Evolutionary conservation across 192 early-diverging fungal genomes (phyloP).

Genomic region (Podochytrium sp.): DNA sequence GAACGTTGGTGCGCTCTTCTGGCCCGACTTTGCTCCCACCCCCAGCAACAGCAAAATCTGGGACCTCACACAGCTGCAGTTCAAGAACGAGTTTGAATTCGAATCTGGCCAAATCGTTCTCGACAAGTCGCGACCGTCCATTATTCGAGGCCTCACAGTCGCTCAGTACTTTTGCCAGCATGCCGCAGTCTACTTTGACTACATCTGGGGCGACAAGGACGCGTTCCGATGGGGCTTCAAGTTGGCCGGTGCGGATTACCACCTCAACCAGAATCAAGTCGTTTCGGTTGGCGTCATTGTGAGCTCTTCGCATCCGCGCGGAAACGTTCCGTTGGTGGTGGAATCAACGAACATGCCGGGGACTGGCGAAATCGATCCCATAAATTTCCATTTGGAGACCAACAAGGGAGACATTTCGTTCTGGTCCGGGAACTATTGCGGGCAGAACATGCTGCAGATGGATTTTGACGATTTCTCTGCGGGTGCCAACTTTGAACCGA

Average conservation of each 20-base stretch:
- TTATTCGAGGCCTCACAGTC: neutral
- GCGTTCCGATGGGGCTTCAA: conserved; percentile 39
- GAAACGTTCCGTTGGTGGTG: conserved; percentile 4
- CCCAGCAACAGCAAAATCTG: conserved; percentile 5
- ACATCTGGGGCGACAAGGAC: conserved; percentile 42
- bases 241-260: conserved; percentile 12
- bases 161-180: conserved; percentile 21
- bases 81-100: conserved; percentile 15
- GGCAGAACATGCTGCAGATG: conserved; percentile 25
- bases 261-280: conserved; percentile 4
- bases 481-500: neutral
- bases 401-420: neutral
- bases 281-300: conserved; percentile 13
- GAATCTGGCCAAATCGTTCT: conserved; percentile 28
- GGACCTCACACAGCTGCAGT: conserved; percentile 9
- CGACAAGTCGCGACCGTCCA: conserved; percentile 5
- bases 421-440: conserved; percentile 5
- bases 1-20: conserved; percentile 47
- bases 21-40: conserved; percentile 31
- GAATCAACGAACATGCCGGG: neutral
- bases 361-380: neutral
- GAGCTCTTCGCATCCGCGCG: neutral
- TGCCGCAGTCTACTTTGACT: neutral
- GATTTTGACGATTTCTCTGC: neutral
- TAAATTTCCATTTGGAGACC: neutral